A percentile compares a stretch with the other conserved stretches of the same genome.
These are phyloP conservation scores for Lepidium sativum DNA, from an alignment of 345 rosid species.

Conservation along the genomic window DNA sequence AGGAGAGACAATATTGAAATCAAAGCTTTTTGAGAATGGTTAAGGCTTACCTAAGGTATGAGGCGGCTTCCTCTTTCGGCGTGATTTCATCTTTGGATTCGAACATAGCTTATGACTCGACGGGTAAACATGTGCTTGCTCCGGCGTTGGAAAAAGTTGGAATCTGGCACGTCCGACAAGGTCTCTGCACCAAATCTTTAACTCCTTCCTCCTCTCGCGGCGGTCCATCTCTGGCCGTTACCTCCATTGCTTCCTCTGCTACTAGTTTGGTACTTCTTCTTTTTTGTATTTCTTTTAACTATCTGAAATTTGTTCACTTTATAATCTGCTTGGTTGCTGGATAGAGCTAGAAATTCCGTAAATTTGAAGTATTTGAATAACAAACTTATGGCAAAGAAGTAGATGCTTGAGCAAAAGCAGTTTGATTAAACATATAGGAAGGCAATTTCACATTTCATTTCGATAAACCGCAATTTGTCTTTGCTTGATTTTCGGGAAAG, in stretches of 20 bases:
- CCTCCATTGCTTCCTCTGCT: constrained; percentile 41
- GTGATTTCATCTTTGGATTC: constrained; percentile 55
- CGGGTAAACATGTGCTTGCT: constrained; percentile 65
- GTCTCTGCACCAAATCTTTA: constrained; percentile 60
- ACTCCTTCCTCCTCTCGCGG: constrained; percentile 44
- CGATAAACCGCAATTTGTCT: not conserved
- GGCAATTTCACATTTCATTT: not conserved
- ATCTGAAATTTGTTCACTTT: not conserved
- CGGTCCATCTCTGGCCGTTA: constrained; percentile 53
- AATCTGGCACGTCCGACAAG: constrained; percentile 93
- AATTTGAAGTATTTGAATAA: not conserved
- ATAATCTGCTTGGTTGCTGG: not conserved
- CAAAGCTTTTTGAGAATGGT: constrained; percentile 34
- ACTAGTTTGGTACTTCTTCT: constrained; percentile 59
- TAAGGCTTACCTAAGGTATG: constrained; percentile 65
- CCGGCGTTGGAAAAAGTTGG: constrained; percentile 82
- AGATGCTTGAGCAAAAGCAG: not conserved
- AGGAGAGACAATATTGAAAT: not conserved
- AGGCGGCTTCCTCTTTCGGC: constrained; percentile 60
- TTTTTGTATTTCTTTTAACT: not conserved
- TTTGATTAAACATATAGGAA: not conserved
- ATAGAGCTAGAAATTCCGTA: not conserved
- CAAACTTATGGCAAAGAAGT: not conserved
- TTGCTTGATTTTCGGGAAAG: not conserved
- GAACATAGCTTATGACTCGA: constrained; percentile 53